Percentiles rank a stretch among this genome's conserved stretches.
phyloP scores from a whole-genome alignment of 148 eudicot species.

The Drosera capensis region DNA sequence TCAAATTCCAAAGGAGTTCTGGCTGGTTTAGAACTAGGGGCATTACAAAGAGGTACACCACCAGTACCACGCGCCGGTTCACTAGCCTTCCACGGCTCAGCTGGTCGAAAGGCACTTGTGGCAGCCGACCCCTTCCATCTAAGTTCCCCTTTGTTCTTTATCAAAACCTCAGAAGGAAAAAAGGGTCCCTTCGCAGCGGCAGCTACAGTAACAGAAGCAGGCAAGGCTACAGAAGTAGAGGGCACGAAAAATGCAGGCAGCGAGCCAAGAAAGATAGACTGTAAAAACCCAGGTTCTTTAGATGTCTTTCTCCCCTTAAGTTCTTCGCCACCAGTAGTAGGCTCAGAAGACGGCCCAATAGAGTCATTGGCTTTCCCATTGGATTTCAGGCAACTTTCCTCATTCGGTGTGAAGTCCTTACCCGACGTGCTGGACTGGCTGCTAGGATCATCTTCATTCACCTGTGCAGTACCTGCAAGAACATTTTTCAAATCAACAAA shows the following conservation, averaged over 20 bases:
- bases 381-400: conserved; percentile 1
- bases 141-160: conserved; percentile 49
- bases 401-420: conserved; percentile 3
- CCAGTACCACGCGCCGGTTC: conserved; percentile 17
- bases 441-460: conserved; percentile 4
- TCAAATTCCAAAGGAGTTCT: conserved; percentile 47
- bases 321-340: no score
- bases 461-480: conserved; percentile 4
- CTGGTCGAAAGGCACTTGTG: conserved; percentile 92
- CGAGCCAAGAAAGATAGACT: conserved; percentile 15
- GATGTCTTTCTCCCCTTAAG: no score
- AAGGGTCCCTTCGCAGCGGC: conserved; percentile 80
- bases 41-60: conserved; percentile 13
- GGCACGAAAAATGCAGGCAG: conserved; percentile 14
- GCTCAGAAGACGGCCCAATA: background rate
- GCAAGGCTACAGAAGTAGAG: conserved; percentile 18
- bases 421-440: conserved; percentile 2
- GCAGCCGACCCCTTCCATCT: conserved; percentile 98
- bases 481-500: background rate
- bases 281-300: conserved; percentile 10
- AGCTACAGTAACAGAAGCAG: conserved; percentile 56
- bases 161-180: conserved; percentile 47
- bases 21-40: conserved; percentile 19
- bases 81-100: conserved; percentile 56
- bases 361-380: conserved; percentile 4